Conservation (phyloP, 2,329 filamentous ascomycete genomes). For the Zymoseptoria crescenta region DNA sequence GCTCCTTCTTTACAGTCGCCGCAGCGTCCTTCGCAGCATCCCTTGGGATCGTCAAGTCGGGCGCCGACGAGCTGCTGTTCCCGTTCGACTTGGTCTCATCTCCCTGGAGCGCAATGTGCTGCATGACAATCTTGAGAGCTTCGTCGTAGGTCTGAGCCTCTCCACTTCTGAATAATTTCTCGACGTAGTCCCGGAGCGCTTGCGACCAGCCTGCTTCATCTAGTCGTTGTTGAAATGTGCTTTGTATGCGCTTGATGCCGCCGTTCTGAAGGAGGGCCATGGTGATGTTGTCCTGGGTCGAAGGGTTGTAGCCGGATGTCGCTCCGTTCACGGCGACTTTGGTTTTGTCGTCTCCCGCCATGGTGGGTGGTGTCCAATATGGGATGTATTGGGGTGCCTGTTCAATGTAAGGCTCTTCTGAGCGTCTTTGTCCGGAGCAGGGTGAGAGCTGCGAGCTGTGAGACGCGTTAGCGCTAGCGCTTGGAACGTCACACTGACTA, state of each 20-base stretch:
- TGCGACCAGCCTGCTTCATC: slow-evolving; percentile 53
- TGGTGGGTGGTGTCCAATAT: background rate
- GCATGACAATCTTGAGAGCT: slow-evolving; percentile 46
- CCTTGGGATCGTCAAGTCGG: slow-evolving; percentile 25
- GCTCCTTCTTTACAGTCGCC: slow-evolving; percentile 44
- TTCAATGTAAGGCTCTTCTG: no score
- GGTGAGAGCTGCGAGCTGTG: no score
- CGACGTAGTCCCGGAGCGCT: slow-evolving; percentile 46
- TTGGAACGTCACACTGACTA: no score
- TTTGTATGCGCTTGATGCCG: slow-evolving; percentile 50
- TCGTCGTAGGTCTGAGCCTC: slow-evolving; percentile 51
- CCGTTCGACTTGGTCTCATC: slow-evolving; percentile 15
- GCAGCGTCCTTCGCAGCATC: slow-evolving; percentile 46
- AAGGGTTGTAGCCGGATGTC: slow-evolving; percentile 32
- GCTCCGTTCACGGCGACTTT: slow-evolving; percentile 35
- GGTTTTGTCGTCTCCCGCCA: slow-evolving; percentile 14
- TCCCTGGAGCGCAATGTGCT: slow-evolving; percentile 27
- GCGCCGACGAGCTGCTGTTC: slow-evolving; percentile 9
- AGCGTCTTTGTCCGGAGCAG: no score
- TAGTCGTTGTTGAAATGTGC: slow-evolving; percentile 46
- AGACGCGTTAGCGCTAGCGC: no score
- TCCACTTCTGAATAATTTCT: slow-evolving; percentile 50
- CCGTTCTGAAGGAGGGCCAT: slow-evolving; percentile 40
- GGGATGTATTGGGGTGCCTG: no score
- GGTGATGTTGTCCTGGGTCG: slow-evolving; percentile 36